Base-by-base conservation (phyloP, 1,139 yeast genomes). In the Taphrina flavorubra region DNA sequence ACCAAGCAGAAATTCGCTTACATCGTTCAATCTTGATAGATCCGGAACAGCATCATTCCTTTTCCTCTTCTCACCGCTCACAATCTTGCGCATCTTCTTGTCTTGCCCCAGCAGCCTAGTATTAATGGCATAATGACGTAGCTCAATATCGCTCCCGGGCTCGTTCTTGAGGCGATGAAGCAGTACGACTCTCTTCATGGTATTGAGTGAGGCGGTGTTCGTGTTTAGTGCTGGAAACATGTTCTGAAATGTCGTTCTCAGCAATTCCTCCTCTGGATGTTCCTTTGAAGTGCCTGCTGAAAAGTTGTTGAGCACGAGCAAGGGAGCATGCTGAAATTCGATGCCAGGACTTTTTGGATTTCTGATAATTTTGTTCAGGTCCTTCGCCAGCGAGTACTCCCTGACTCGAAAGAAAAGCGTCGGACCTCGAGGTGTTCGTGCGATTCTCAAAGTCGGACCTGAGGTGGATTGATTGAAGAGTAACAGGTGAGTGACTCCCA, bases 361-460 rank as follows among this genome's bases (percentile, higher is more conserved):
- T 75, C 81, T 87, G 78, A 87, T 84, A 75, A 86, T 84, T 72
- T 81, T 83, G 66, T 85, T 81, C n/a, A 95, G 87, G 78, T 95
- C 99, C 77, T 89, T 89, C 75, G 89, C 85, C 69, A 95, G 82
- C 6, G 97, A 88, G 78, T 92, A 95, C 72, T 84, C 85, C 72
- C 85, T 81, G 63, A 95, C 87, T 72, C 85, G 84, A 80, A 94
- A 95, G 72, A 92, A 90, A 67, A 92, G 81, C 14, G 97, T 92
- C 37, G 99, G 99, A 6, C 99, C 99, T 72, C 92, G 83, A 44
- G 99, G 97, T 81, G 94, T 85, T 75, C 91, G 85, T 1, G 95
- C 92, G 66, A 95, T 80, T 75, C 98, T 85, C 73, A 95, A 81
- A 11, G 95, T 87, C 71, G 87, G 87, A 7, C 97, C 98, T 1